phyloP scores from a whole-genome alignment of 129 eudicot genomes.

The Sambucus nigra region DNA sequence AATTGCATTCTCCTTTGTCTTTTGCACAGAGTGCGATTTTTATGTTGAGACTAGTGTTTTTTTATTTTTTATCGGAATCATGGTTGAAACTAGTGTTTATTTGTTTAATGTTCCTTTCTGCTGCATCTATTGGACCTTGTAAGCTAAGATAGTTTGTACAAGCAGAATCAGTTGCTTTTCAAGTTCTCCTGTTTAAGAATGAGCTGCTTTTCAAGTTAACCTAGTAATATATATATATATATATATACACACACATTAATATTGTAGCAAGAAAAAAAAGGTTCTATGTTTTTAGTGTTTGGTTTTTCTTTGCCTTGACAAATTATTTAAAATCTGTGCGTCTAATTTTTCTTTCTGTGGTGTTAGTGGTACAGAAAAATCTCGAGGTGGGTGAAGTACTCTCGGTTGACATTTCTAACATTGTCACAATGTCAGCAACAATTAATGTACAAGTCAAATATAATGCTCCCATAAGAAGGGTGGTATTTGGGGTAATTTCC shows the following conservation, averaged over 20 bases:
- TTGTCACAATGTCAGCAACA: slow-evolving; percentile 66
- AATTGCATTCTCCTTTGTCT: no score
- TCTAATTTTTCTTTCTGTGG: neutral
- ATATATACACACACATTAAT: neutral
- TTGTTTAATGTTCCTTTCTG: no score
- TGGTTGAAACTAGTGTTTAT: no score
- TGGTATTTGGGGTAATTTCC: slow-evolving; percentile 76
- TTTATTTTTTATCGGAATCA: no score
- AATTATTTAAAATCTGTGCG: neutral
- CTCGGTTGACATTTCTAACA: slow-evolving; percentile 74
- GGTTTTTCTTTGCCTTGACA: neutral
- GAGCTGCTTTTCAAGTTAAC: neutral
- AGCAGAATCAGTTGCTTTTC: neutral
- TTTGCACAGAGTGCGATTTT: no score
- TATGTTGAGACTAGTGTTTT: no score
- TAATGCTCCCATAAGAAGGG: slow-evolving; percentile 86
- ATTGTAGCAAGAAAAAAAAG: no score
- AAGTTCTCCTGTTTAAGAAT: no score
- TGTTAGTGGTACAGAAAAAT: slow-evolving; percentile 94
- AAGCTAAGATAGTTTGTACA: no score
- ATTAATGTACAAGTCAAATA: slow-evolving; percentile 70
- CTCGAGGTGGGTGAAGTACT: slow-evolving; percentile 96
- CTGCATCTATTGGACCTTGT: no score
- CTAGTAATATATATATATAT: neutral
- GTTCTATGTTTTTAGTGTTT: neutral